Evolutionary conservation across 2,329 filamentous ascomycete genomes (phyloP), one percentile per base, ranked within the genome.

Genomic region (Pyrenochaeta sp.): DNA sequence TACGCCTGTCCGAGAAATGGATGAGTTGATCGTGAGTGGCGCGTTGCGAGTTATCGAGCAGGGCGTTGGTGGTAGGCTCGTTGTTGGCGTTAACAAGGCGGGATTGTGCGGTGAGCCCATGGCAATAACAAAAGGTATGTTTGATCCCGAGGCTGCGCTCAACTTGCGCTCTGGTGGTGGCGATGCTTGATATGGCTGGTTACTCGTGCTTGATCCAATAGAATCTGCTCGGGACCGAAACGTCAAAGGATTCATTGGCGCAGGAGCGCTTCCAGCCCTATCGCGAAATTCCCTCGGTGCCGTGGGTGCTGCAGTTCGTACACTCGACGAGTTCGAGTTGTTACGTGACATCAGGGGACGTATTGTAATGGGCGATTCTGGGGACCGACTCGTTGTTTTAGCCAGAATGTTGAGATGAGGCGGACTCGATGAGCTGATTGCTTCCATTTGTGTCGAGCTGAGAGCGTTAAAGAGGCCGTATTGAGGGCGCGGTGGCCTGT

Each of bases 81-180:
- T 44, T 7, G 51, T 47, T n/a, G 61, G 55, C 3, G 53, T 36
- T 3, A 60, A 56, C 5, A 66, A 53, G 3, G 60, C 58, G 1
- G 64, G 61, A 27, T 67, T 67, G 21, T 66, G 61, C 3, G 63
- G 64, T 6, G 63, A 63, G 15, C 56, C 60, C 59, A 65, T 65
- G 9, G 46, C 57, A 23, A 66, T 64, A 4, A 67, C 58, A 26
- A 67, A 65, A 4, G 67, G 61, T 9, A 61, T 48, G 19, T 44
- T 64, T 14, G 46, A 48, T 9, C 27, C 47, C 7, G 60, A 61
- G 7, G 51, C 43, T 13, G 37, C 49, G 42, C 60, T 65, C 5
- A 46, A 22, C 31, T 55, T 55, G 4, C 55, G 53, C 18, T 59
- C 48, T 27, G 41, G 23, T 7, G 44, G 45, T 8, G 53, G 40